Evolutionary conservation across 2,329 filamentous ascomycete species (phyloP).

Genomic region (Diplocarpon mali): DNA sequence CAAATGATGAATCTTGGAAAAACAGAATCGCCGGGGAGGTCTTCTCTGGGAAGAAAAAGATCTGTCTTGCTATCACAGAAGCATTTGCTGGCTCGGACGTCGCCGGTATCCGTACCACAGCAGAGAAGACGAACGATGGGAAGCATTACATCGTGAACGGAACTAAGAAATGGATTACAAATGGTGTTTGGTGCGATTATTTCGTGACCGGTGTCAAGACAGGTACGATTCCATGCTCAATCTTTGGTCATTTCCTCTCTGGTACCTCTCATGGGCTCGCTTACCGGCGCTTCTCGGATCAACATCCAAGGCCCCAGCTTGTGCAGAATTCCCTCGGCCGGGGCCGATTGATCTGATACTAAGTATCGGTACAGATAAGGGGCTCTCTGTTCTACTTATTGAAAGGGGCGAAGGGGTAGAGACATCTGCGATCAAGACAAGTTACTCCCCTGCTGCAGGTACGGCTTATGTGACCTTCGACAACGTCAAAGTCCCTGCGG

Average conservation of each 20-base stretch:
- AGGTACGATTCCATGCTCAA: not conserved
- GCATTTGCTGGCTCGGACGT: constrained; percentile 81
- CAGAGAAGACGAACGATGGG: constrained; percentile 62
- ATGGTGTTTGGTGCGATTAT: constrained; percentile 71
- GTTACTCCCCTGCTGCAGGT: constrained; percentile 67
- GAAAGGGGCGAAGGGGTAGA: constrained; percentile 63
- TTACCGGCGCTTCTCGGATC: too few relatives aligned
- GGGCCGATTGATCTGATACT: too few relatives aligned
- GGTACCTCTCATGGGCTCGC: too few relatives aligned
- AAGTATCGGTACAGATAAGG: constrained; percentile 41
- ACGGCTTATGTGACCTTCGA: constrained; percentile 63
- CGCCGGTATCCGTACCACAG: constrained; percentile 67
- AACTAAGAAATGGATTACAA: constrained; percentile 80
- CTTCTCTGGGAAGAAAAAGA: constrained; percentile 73
- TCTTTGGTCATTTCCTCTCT: too few relatives aligned
- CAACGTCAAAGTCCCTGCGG: constrained; percentile 73
- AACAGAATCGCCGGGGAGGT: constrained; percentile 60
- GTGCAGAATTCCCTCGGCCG: too few relatives aligned
- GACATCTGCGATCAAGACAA: constrained; percentile 69
- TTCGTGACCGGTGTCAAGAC: constrained; percentile 75
- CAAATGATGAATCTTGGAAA: constrained; percentile 55
- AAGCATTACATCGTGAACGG: constrained; percentile 63
- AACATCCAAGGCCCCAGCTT: too few relatives aligned
- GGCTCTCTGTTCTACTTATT: constrained; percentile 67
- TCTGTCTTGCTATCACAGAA: constrained; percentile 79